Base-by-base conservation (phyloP, 768 basidiomycete genomes). In the Russula abietina region DNA sequence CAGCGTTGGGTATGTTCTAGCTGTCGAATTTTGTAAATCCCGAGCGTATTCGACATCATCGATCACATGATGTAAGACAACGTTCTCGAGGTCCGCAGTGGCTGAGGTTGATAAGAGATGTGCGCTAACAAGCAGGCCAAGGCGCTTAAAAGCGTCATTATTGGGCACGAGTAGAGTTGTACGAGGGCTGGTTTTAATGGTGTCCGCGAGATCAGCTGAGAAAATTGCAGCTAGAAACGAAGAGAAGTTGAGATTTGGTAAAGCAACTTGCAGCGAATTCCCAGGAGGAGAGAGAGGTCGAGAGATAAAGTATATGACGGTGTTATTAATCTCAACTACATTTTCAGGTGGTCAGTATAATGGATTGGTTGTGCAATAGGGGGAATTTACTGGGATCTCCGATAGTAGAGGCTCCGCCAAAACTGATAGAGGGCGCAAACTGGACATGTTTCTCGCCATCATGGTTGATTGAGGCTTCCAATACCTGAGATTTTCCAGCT, bases 211-310 rank as follows among this genome's bases (percentile, higher is more conserved):
- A 12, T 83, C 83, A 12, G 93, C 88, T 2, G 96, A 91, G 72
- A 93, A 94, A 30, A 93, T 78, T 8, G 93, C 87, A 0, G 94
- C 93, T 53, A 98, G 82, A 75, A 95, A 99, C 22, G 87, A 84
- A 2, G 96, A 98, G 19, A 93, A 80, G 45, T 93, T 86, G n/a
- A 97, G 80, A 59, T 82, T 77, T 3, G 93, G 89, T 17, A 95
- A 77, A 16, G 91, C 87, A 7, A 90, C 87, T 71, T 88, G 83
- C 46, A 98, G 77, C 16, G 87, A 82, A 71, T 94, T 89, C 2
- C 80, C 78, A 0, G 97, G 97, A 17, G 93, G 93, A 2, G 84
- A 78, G 52, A 98, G 79, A 1, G 94, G 87, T 30, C 85, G 82
- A 4, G 93, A 89, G 50, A 98, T 75, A 68, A 98, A 88, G 75